Conservation (phyloP, 768 basidiomycete genomes). For the Psilocybe azurescens region DNA sequence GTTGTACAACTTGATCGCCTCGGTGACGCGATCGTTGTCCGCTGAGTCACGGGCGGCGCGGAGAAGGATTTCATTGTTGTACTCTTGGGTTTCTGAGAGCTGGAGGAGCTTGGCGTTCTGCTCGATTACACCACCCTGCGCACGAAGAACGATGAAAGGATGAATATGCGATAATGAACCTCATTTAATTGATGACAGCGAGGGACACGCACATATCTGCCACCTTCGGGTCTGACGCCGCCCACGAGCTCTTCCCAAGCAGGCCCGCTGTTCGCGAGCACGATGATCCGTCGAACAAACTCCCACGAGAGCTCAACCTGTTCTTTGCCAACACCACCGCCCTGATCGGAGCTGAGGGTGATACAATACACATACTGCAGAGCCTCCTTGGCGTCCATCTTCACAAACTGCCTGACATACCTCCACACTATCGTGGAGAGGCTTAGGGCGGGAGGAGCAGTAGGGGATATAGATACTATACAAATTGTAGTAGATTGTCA, state of each 20-base stretch:
- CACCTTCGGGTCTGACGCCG: constrained; percentile 88
- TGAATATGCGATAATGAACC: not conserved
- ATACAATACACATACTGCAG: constrained; percentile 94
- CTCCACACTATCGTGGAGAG: constrained; percentile 89
- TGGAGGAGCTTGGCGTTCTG: constrained; percentile 80
- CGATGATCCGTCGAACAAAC: constrained; percentile 77
- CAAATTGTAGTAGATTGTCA: not conserved
- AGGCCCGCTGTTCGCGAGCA: constrained; percentile 75
- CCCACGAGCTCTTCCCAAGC: constrained; percentile 95
- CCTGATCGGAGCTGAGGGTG: constrained; percentile 76
- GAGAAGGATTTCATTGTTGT: constrained; percentile 82
- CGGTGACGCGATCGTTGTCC: constrained; percentile 82
- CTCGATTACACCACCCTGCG: constrained; percentile 85
- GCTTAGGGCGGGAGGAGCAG: constrained; percentile 73
- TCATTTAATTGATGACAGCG: not conserved
- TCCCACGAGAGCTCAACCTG: constrained; percentile 86
- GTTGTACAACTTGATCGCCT: constrained; percentile 96
- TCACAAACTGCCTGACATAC: constrained; percentile 91
- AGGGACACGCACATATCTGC: constrained; percentile 73
- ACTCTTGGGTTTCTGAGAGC: constrained; percentile 66
- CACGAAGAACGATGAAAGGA: not conserved
- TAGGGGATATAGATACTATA: constrained; percentile 73
- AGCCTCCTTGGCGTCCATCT: constrained; percentile 92
- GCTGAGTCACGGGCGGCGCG: constrained; percentile 84
- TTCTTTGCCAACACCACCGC: constrained; percentile 74